Evolutionary conservation across 1,284 basidiomycete species (phyloP), one percentile per base, ranked within the genome.

Genomic region (Taiwanofungus camphoratus): DNA sequence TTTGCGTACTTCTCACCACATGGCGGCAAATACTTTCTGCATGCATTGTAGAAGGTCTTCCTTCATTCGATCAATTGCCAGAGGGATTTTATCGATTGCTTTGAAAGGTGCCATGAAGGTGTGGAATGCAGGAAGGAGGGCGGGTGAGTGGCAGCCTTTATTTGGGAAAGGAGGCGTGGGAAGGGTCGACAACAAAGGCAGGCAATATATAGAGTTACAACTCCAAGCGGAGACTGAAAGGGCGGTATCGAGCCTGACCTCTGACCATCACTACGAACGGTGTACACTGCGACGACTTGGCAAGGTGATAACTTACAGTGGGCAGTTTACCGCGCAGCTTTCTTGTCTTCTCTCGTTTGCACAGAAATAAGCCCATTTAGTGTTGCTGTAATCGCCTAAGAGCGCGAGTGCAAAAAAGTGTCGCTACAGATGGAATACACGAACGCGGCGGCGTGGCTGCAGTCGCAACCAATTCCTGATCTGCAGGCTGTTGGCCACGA

Each of bases 401-500:
- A 66, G 60, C 65, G 60, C 67, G 66, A 66, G 63, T 64, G 65
- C 63, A 62, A 64, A 64, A 66, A 62, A 67, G 66, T 62, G 64
- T 63, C 64, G 58, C 60, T 62, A 64, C 68, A 65, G 60, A 73
- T 75, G 73, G 72, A 74, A 62, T 74, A 65, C 62, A 57, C 67
- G 58, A 68, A 63, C 75, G 66, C 76, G 70, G 66, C 76, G 70
- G 65, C 70, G 41, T 82, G 79, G 79, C 65, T 76, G 54, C 70
- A 69, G 56, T 59, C 68, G 50, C 60, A 62, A 49, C 68, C 68
- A 59, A 58, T 65, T 50, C 55, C 68, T 49, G 62, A 68, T 49
- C 15, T 63, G 51, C 62, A 63, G 52, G 55, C 68, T 47, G 64
- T 63, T 51, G 18, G 32, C 13, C 65, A 62, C 57, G 68, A 67